Percentiles rank a stretch among this genome's conserved stretches.
These are phyloP conservation scores for Podaxis sp. DNA, from an alignment of 768 basidiomycete species.

Conservation along the genomic window DNA sequence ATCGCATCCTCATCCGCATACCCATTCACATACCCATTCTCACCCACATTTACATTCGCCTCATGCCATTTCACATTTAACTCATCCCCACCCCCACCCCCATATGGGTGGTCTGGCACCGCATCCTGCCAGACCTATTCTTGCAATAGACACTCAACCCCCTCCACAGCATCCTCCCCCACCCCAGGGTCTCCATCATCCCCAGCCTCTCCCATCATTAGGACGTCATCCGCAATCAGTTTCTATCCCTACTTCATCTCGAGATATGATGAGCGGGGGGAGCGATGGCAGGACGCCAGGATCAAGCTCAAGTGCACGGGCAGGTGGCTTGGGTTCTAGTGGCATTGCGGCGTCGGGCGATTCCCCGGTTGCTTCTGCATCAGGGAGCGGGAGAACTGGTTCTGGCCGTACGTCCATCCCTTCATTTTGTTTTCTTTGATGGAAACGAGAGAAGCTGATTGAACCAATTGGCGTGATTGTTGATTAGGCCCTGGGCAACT, in stretches of 20 bases:
- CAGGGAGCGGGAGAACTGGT: constrained; percentile 12
- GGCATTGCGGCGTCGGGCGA: constrained; percentile 12
- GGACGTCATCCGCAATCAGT: constrained; percentile 3
- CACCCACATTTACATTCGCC: constrained; percentile 35
- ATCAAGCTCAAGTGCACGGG: constrained; percentile 8
- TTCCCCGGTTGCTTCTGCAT: constrained; percentile 14
- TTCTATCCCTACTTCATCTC: constrained; percentile 6
- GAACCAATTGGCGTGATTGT: background rate
- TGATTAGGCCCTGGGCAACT: constrained; percentile 9
- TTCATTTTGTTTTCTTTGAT: constrained; percentile 4
- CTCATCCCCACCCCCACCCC: constrained; percentile 33
- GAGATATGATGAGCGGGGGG: constrained; percentile 5
- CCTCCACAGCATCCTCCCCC: constrained; percentile 24
- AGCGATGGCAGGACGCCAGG: constrained; percentile 9
- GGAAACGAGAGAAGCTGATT: constrained; percentile 10
- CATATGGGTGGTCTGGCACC: constrained; percentile 16
- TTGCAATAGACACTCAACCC: constrained; percentile 33
- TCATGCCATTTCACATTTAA: constrained; percentile 55
- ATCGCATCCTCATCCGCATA: constrained; percentile 45
- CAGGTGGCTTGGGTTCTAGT: constrained; percentile 9
- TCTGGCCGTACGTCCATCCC: constrained; percentile 11
- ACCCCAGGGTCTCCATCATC: constrained; percentile 10
- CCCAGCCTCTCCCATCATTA: constrained; percentile 7
- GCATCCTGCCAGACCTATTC: constrained; percentile 30
- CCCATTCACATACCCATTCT: constrained; percentile 36